Percentiles rank a stretch among this genome's conserved stretches.
Conservation (phyloP, 2,329 filamentous ascomycete species). For the Furcasterigmium furcatum region DNA sequence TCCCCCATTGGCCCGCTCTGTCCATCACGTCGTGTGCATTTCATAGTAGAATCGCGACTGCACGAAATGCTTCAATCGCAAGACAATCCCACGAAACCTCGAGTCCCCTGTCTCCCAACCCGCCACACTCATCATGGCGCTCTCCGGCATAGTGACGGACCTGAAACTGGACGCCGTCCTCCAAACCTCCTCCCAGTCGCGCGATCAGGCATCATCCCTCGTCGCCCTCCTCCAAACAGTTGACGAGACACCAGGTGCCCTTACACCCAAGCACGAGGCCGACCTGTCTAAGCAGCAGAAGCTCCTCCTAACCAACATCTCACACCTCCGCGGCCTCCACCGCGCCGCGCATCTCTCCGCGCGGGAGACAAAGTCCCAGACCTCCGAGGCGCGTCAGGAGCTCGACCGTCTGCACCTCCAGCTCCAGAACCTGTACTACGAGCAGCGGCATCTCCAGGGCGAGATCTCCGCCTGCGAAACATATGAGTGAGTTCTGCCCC, state of each 20-base stretch:
- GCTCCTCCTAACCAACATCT: conserved; percentile 72
- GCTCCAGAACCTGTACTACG: conserved; percentile 94
- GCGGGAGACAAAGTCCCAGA: conserved; percentile 80
- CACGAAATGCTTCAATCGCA: too few relatives aligned
- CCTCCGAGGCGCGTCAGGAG: conserved; percentile 83
- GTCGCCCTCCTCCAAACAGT: conserved; percentile 47
- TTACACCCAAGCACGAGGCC: conserved; percentile 45
- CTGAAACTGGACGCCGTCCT: conserved; percentile 63
- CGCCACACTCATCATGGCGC: conserved; percentile 23
- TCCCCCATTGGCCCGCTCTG: too few relatives aligned
- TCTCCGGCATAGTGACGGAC: conserved; percentile 36
- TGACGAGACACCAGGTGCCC: conserved; percentile 38
- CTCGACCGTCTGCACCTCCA: conserved; percentile 90
- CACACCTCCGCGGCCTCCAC: conserved; percentile 78
- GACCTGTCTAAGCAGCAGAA: conserved; percentile 76
- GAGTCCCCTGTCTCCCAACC: too few relatives aligned
- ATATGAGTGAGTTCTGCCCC: conserved; percentile 73
- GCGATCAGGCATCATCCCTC: conserved; percentile 66
- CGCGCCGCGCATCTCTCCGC: conserved; percentile 77
- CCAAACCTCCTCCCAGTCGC: conserved; percentile 68
- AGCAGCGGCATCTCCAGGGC: conserved; percentile 84
- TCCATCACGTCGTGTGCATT: too few relatives aligned
- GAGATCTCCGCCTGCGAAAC: conserved; percentile 90
- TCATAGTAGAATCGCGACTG: too few relatives aligned
- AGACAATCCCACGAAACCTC: too few relatives aligned